These are phyloP conservation scores for Yarrowia alimentaria DNA, from an alignment of 805 yeast species.

Conservation along the genomic window DNA sequence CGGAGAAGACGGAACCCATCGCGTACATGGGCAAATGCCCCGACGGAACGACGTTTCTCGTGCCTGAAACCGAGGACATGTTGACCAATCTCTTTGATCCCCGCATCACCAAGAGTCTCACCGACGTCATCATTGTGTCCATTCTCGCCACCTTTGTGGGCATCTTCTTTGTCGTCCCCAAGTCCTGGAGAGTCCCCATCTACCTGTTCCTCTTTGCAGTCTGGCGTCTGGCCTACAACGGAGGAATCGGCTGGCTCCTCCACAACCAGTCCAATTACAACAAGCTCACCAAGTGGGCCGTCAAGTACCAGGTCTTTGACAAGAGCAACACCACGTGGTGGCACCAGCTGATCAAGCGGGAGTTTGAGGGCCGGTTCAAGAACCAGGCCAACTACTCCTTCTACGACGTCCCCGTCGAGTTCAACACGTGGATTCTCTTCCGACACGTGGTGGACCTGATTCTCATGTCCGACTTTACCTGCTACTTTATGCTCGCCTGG, in stretches of 20 bases:
- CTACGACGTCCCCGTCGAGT: slow-evolving; percentile 59
- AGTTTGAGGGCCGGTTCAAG: slow-evolving; percentile 50
- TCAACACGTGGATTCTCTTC: slow-evolving; percentile 79
- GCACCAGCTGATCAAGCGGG: slow-evolving; percentile 47
- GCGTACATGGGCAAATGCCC: slow-evolving; percentile 36
- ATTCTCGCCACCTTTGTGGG: slow-evolving; percentile 42
- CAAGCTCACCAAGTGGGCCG: slow-evolving; percentile 54
- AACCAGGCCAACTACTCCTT: slow-evolving; percentile 39
- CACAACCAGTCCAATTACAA: slow-evolving; percentile 63
- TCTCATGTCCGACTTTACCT: slow-evolving; percentile 78
- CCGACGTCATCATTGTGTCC: slow-evolving; percentile 59
- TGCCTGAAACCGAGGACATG: slow-evolving; percentile 77
- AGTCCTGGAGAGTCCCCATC: slow-evolving; percentile 36
- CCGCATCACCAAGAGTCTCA: slow-evolving; percentile 60
- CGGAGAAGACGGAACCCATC: not conserved
- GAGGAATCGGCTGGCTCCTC: slow-evolving; percentile 73
- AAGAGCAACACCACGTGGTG: slow-evolving; percentile 35
- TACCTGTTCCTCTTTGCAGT: slow-evolving; percentile 60
- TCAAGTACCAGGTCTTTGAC: slow-evolving; percentile 48
- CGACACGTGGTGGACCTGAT: slow-evolving; percentile 77
- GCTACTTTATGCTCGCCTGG: slow-evolving; percentile 64
- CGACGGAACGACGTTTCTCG: slow-evolving; percentile 39
- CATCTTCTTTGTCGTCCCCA: slow-evolving; percentile 37
- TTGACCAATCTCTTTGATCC: slow-evolving; percentile 79
- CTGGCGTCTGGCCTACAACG: slow-evolving; percentile 75